Evolutionary conservation across 345 rosid genomes (phyloP).

Genomic region (Eucalyptus leucophloia): DNA sequence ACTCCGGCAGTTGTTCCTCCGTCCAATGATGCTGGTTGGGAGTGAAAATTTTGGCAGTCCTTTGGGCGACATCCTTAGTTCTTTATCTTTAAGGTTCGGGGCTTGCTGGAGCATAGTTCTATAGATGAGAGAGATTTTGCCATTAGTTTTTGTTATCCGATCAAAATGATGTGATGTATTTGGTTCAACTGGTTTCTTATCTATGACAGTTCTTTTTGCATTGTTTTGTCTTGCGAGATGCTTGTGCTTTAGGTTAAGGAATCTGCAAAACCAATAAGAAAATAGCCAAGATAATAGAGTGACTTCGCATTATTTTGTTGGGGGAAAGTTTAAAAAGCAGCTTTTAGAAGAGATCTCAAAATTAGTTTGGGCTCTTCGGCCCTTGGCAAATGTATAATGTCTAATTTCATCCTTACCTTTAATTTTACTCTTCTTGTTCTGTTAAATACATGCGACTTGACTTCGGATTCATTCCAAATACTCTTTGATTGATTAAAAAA

Average conservation of each 20-base stretch:
- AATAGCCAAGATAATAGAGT: background rate
- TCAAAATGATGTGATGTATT: background rate
- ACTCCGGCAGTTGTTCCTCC: background rate
- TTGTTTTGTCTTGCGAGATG: background rate
- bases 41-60: background rate
- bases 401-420: background rate
- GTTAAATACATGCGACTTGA: background rate
- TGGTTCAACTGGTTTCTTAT: background rate
- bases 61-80: background rate
- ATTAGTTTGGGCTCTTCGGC: background rate
- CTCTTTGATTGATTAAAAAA: background rate
- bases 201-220: background rate
- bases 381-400: background rate
- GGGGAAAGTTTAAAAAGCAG: background rate
- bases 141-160: background rate
- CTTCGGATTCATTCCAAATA: background rate
- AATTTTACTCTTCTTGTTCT: background rate
- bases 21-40: slow-evolving; percentile 23
- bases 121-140: background rate
- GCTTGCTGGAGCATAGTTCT: background rate
- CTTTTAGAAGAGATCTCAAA: background rate
- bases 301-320: background rate
- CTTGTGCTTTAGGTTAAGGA: background rate
- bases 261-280: background rate
- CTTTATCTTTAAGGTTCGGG: background rate